Evolutionary conservation across 2,329 filamentous ascomycete species (phyloP).

Genomic region (Fusarium sp.): DNA sequence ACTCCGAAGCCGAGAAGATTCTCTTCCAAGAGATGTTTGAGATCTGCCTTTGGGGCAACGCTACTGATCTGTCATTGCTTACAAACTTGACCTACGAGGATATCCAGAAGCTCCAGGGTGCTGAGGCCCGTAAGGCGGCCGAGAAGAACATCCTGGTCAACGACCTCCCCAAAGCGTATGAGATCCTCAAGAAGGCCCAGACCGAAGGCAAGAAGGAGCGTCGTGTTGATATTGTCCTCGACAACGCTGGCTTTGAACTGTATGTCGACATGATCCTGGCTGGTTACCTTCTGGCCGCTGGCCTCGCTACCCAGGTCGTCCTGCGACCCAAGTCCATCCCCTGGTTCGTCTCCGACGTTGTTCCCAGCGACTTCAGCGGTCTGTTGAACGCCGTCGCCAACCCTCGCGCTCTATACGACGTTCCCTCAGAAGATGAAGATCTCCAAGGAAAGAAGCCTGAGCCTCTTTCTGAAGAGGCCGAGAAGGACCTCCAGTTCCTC

Average conservation of each 20-base stretch:
- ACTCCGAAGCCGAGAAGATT: slow-evolving; percentile 79
- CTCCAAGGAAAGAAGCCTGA: slow-evolving; percentile 70
- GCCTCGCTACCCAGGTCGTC: slow-evolving; percentile 87
- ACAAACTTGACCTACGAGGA: slow-evolving; percentile 94
- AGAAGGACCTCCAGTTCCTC: slow-evolving; percentile 78
- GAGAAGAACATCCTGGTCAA: slow-evolving; percentile 95
- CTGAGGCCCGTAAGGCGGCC: slow-evolving; percentile 85
- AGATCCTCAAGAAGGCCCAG: slow-evolving; percentile 75
- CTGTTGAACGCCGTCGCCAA: slow-evolving; percentile 85
- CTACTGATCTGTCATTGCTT: slow-evolving; percentile 91
- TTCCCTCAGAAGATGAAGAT: slow-evolving; percentile 77
- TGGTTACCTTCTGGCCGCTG: slow-evolving; percentile 87
- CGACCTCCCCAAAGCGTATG: slow-evolving; percentile 82
- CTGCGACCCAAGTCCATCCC: slow-evolving; percentile 95
- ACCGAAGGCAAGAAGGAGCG: slow-evolving; percentile 76
- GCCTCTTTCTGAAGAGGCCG: slow-evolving; percentile 77
- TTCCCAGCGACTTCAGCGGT: slow-evolving; percentile 87
- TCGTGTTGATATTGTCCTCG: slow-evolving; percentile 92
- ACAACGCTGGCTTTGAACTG: slow-evolving; percentile 97
- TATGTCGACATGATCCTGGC: slow-evolving; percentile 95
- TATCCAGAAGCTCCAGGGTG: slow-evolving; percentile 95
- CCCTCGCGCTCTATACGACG: slow-evolving; percentile 84
- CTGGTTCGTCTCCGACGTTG: slow-evolving; percentile 98
- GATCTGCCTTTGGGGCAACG: slow-evolving; percentile 97
- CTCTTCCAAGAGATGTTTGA: slow-evolving; percentile 95